Evolutionary conservation across 257 asterid genomes (phyloP).

Genomic region (Solanum pinnatisectum): DNA sequence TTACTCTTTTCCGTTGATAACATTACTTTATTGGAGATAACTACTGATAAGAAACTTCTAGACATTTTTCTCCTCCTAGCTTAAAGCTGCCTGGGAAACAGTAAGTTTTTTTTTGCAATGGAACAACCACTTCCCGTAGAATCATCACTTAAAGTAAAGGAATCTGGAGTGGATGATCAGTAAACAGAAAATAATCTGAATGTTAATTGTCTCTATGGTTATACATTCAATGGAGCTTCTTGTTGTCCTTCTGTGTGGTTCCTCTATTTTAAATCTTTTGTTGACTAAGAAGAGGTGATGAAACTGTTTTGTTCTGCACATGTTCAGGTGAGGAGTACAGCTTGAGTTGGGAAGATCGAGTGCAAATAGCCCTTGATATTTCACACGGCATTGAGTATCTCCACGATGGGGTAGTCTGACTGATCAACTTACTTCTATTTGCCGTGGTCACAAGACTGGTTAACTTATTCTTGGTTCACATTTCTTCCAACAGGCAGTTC

Average conservation of each 20-base stretch:
- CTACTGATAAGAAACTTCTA: neutral
- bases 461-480: neutral
- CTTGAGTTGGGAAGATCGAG: conserved; percentile 83
- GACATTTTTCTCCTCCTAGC: neutral
- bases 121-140: neutral
- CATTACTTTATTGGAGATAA: neutral
- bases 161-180: neutral
- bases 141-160: neutral
- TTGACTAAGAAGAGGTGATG: neutral
- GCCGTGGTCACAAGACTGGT: neutral
- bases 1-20: neutral
- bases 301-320: conserved; percentile 1
- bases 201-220: neutral
- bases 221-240: neutral
- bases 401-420: conserved; percentile 83
- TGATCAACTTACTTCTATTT: neutral
- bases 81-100: neutral
- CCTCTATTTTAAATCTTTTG: neutral
- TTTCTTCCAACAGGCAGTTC: conserved; percentile 68
- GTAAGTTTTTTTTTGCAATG: neutral
- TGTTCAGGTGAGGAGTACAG: conserved; percentile 49
- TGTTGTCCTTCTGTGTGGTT: conserved; percentile 2
- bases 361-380: conserved; percentile 84
- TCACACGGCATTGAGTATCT: conserved; percentile 96
- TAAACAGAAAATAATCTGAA: neutral